Conservation (phyloP, 1,284 basidiomycete genomes). For the Boletus hoseneyae region DNA sequence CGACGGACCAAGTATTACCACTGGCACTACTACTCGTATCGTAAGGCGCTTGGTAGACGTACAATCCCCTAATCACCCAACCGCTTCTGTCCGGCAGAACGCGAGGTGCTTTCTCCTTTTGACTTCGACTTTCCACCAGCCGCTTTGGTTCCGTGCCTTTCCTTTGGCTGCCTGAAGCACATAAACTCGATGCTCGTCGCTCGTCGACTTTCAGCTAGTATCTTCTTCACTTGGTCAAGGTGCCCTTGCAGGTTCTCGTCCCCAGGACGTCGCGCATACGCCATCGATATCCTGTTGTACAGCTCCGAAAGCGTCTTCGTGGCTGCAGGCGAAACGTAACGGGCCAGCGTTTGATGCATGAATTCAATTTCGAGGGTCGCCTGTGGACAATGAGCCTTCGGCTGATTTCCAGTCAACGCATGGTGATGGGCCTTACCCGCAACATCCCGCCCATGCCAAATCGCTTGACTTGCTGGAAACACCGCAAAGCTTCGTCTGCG, state of each 20-base stretch:
- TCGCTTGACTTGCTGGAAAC: slow-evolving; percentile 81
- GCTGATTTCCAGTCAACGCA: neutral
- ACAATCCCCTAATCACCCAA: slow-evolving; percentile 1
- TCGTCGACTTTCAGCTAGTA: slow-evolving; percentile 80
- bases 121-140: slow-evolving; percentile 17
- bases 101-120: slow-evolving; percentile 21
- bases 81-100: slow-evolving; percentile 25
- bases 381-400: slow-evolving; percentile 37
- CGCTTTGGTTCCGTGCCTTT: slow-evolving; percentile 24
- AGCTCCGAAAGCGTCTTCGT: slow-evolving; percentile 84
- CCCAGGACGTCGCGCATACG: slow-evolving; percentile 77
- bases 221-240: slow-evolving; percentile 89
- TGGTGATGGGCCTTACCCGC: slow-evolving; percentile 54
- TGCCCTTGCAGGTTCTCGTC: slow-evolving; percentile 85
- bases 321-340: slow-evolving; percentile 81
- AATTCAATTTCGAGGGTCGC: slow-evolving; percentile 99
- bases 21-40: too few relatives aligned
- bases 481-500: slow-evolving; percentile 76
- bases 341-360: slow-evolving; percentile 91
- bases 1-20: too few relatives aligned
- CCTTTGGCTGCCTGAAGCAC: slow-evolving; percentile 77
- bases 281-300: slow-evolving; percentile 92
- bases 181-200: slow-evolving; percentile 94
- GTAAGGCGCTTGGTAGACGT: neutral
- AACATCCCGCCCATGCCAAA: slow-evolving; percentile 99